Evolutionary conservation across 2,329 filamentous ascomycete species (phyloP).

Genomic region (Fusarium xyrophilum): DNA sequence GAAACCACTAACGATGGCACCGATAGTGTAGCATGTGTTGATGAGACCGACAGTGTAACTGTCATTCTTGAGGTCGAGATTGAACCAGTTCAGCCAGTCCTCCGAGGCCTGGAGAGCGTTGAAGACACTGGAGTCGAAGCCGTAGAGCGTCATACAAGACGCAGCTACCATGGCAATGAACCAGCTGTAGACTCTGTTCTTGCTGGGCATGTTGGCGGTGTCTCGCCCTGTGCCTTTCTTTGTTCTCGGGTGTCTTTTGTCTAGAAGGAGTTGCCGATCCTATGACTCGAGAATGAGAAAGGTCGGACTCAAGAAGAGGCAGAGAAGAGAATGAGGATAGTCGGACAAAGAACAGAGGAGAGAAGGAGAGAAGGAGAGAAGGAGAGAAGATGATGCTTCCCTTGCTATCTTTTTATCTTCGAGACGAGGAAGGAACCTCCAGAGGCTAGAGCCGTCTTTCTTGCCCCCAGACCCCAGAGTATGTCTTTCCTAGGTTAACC

Average conservation of each 20-base stretch:
- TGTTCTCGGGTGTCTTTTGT: neutral
- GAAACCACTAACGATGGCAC: slow-evolving; percentile 73
- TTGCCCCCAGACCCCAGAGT: slow-evolving; percentile 27
- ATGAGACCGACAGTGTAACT: slow-evolving; percentile 57
- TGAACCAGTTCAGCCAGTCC: slow-evolving; percentile 71
- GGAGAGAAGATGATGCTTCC: slow-evolving; percentile 11
- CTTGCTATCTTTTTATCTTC: slow-evolving; percentile 31
- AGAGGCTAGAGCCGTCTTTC: slow-evolving; percentile 12
- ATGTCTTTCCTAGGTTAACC: slow-evolving; percentile 6
- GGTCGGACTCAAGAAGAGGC: neutral
- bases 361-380: slow-evolving; percentile 7
- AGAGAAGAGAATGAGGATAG: slow-evolving; percentile 1
- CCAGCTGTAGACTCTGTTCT: slow-evolving; percentile 45
- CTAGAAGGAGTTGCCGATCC: neutral
- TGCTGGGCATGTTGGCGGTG: slow-evolving; percentile 46
- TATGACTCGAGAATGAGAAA: neutral
- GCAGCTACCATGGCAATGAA: slow-evolving; percentile 74
- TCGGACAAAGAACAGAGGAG: slow-evolving; percentile 4
- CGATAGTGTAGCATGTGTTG: slow-evolving; percentile 75
- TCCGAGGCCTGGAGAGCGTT: slow-evolving; percentile 73
- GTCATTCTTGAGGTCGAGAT: slow-evolving; percentile 53
- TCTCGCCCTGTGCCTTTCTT: slow-evolving; percentile 3
- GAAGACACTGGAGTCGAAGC: slow-evolving; percentile 77
- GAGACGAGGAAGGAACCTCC: slow-evolving; percentile 15
- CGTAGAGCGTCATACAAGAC: slow-evolving; percentile 77